Base-by-base conservation (phyloP, 2,329 filamentous ascomycete species). In the Trichoderma asperellum region DNA sequence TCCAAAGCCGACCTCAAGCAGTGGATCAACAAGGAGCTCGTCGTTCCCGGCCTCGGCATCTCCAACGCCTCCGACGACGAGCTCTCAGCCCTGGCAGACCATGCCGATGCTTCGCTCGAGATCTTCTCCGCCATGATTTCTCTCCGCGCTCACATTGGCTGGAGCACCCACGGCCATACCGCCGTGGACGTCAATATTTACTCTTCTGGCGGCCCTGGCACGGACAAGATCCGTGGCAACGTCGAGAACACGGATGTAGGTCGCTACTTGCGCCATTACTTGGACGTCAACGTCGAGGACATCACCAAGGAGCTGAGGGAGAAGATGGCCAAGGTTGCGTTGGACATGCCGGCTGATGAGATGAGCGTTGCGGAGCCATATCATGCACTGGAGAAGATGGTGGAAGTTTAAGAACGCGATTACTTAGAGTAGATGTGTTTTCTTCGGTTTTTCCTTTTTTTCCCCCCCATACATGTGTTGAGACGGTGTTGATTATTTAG, bases 141-240 rank as follows among this genome's bases (percentile, higher is more conserved):
- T 74, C 87, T 92, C 5, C 89, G 96, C 70, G 92, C 94, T 1
- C 93, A 97, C 76, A 88, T 97, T 55, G 96, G 96, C 16, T 99
- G 96, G 96, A 91, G 88, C 72, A 97, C 94, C 0, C 95, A 97
- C 78, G 96, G 96, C 34, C 96, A 99, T 81, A 92, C 91, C 24
- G 96, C 91, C 63, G 94, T 96, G 8, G 96, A 99, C 77, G 96
- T 99, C 60, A 99, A 99, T 79, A 93, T 99, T 73, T 99, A 98
- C 81, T 91, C 92, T 64, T 94, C 92, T 0, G 85, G 85, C 57
- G 89, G 92, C 4, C 85, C 87, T 0, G 85, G 87, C 47, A 87
- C 90, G 0, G 85, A 87, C 55, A 83, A 86, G 16, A 84, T 97
- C 7, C 83, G 88, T 3, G 95, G 95, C 8, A 98, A 98, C 78